A percentile compares a stretch with the other conserved stretches of the same genome.
Evolutionary conservation across 345 rosid genomes (phyloP).

Genomic region (Camelina hispida): DNA sequence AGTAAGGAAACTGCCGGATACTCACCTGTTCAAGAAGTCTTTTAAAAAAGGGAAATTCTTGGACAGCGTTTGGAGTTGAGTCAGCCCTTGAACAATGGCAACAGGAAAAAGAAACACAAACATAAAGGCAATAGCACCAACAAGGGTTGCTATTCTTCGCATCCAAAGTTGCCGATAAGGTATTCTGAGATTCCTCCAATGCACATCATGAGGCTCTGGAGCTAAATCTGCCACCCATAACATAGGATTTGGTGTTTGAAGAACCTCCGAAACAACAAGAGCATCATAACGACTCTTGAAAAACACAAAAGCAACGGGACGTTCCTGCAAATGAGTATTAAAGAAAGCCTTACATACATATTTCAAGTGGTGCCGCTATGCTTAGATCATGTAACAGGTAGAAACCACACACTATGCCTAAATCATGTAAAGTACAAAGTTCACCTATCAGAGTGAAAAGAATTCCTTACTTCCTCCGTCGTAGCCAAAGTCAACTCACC

Average conservation of each 20-base stretch:
- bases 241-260: constrained; percentile 91
- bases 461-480: constrained; percentile 59
- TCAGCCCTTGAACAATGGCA: constrained; percentile 76
- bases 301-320: constrained; percentile 89
- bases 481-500: constrained; percentile 51
- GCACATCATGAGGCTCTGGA: constrained; percentile 91
- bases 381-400: constrained; percentile 22
- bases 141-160: constrained; percentile 66
- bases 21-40: constrained; percentile 66
- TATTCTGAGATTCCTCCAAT: constrained; percentile 84
- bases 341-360: constrained; percentile 13
- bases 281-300: constrained; percentile 92
- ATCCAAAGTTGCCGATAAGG: constrained; percentile 90
- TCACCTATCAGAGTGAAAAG: constrained; percentile 36
- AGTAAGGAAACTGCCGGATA: constrained; percentile 18
- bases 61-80: constrained; percentile 66
- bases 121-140: constrained; percentile 75
- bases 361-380: not conserved
- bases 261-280: constrained; percentile 74
- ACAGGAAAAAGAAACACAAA: constrained; percentile 79
- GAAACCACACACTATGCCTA: constrained; percentile 17
- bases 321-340: constrained; percentile 62
- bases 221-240: constrained; percentile 89
- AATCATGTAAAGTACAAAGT: constrained; percentile 8
- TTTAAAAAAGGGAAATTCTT: constrained; percentile 65